Base-by-base conservation (phyloP, 345 rosid genomes). In the Acer yangbiense region DNA sequence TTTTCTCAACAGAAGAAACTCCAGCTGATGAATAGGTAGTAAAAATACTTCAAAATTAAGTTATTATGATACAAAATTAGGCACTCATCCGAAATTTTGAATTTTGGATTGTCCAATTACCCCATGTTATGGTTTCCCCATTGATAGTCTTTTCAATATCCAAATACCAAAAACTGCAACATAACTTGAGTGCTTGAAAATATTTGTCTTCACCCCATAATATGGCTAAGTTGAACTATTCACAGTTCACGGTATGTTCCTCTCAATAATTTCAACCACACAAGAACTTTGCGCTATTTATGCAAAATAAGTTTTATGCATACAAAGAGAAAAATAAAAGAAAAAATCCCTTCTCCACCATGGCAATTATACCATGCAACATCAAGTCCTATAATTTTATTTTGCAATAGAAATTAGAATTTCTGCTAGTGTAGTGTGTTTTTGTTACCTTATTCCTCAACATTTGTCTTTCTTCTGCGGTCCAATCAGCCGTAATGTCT, bases 401-500 rank as follows among this genome's bases (percentile, higher is more conserved):
- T 46, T 43, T 46, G 10, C 50, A 46, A 46, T 2, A 46, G 50
- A 46, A 46, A 9, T 46, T 46, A 63, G 71, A 61, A 54, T 41
- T 55, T 70, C 55, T 52, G 65, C 58, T 55, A 6, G 46, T 63
- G 62, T 23, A 4, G 21, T 32, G 32, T 7, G 29, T 67, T 75
- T 76, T 32, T 25, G 16, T 86, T 82, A 96, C 99, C 92, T 86
- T 88, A 81, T 91, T 90, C 82, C 99, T 91, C 74, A 96, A 81
- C 93, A 90, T 92, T 84, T 88, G 88, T 82, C 99, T 91, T 86
- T 96, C 99, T 79, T 88, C 95, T 44, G 88, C 69, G 44, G 95
- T 94, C 98, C 99, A 96, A 84, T 97, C 99, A 72, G 97, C 93
- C 69, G 86, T 83, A 89, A 94, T 80, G 80, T 94, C 99, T 43